Evolutionary conservation across 345 rosid genomes (phyloP).

Genomic region (Stellera chamaejasme): DNA sequence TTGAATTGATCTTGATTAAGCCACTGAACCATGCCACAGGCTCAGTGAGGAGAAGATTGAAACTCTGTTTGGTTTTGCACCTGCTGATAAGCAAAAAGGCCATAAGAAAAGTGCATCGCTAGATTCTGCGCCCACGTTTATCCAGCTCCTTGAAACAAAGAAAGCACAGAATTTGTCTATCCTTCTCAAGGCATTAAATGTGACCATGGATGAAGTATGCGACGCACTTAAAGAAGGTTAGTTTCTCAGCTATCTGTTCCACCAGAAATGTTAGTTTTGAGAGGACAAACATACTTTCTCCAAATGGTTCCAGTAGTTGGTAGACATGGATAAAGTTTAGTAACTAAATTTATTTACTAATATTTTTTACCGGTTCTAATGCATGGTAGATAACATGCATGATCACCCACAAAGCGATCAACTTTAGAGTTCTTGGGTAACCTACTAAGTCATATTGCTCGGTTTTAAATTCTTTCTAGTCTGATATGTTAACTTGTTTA

Average conservation of each 20-base stretch:
- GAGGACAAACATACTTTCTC: no score
- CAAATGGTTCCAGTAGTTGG: no score
- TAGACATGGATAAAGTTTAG: no score
- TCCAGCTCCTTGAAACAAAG: slow-evolving; percentile 73
- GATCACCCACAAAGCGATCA: no score
- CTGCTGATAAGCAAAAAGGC: slow-evolving; percentile 33
- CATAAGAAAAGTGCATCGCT: slow-evolving; percentile 34
- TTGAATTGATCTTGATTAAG: neutral
- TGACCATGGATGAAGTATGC: slow-evolving; percentile 69
- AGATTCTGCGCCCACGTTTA: slow-evolving; percentile 40
- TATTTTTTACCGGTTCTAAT: no score
- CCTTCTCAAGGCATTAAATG: slow-evolving; percentile 80
- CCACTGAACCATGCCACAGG: slow-evolving; percentile 27
- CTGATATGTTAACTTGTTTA: neutral
- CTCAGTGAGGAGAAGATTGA: slow-evolving; percentile 97
- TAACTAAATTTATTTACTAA: no score
- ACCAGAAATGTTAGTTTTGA: no score
- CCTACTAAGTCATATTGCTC: no score
- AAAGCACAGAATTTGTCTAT: slow-evolving; percentile 95
- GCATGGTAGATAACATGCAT: no score
- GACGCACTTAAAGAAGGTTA: slow-evolving; percentile 79
- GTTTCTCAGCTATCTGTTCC: neutral
- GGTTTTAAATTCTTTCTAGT: no score
- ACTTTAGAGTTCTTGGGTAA: no score
- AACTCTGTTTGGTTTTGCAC: slow-evolving; percentile 58